Percentiles rank a stretch among this genome's conserved stretches.
Conservation (phyloP, 2,329 filamentous ascomycete species). For the Aspergillus awamori region DNA sequence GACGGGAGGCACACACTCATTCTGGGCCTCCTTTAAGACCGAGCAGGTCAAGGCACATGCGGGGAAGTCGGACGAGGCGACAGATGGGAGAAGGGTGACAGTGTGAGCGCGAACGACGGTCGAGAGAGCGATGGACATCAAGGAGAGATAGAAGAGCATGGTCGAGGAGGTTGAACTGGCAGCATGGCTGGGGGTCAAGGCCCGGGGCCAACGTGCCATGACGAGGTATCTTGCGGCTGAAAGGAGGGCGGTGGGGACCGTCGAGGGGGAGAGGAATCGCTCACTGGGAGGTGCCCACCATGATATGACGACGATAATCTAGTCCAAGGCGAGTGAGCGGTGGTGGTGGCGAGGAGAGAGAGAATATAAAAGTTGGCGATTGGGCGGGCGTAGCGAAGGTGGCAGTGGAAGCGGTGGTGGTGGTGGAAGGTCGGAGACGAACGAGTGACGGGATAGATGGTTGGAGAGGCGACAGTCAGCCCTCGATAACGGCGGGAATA, state of each 20-base stretch:
- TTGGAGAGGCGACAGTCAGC: neutral
- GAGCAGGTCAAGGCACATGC: conserved; percentile 64
- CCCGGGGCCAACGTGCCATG: conserved; percentile 18
- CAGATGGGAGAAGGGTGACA: conserved; percentile 39
- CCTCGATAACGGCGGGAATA: neutral
- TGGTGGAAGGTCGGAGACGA: conserved; percentile 2
- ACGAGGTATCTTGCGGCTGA: conserved; percentile 15
- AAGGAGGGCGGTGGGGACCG: conserved; percentile 20
- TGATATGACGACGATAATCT: conserved; percentile 12
- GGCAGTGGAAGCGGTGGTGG: neutral
- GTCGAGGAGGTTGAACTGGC: neutral
- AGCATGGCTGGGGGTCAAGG: conserved; percentile 14
- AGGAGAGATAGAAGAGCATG: conserved; percentile 18
- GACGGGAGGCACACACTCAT: conserved; percentile 66
- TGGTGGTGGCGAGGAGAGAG: neutral
- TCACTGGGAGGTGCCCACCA: conserved; percentile 19
- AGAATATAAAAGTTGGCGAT: neutral
- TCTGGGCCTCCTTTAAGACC: conserved; percentile 69
- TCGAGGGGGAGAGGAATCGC: conserved; percentile 12
- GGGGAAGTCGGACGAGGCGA: conserved; percentile 56
- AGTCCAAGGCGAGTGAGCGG: neutral
- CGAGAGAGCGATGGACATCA: conserved; percentile 23
- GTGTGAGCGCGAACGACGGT: conserved; percentile 24
- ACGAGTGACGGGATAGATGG: conserved; percentile 5
- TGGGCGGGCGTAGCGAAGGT: neutral